These are phyloP conservation scores for Firmiana major DNA, from an alignment of 345 rosid genomes.

Conservation along the genomic window DNA sequence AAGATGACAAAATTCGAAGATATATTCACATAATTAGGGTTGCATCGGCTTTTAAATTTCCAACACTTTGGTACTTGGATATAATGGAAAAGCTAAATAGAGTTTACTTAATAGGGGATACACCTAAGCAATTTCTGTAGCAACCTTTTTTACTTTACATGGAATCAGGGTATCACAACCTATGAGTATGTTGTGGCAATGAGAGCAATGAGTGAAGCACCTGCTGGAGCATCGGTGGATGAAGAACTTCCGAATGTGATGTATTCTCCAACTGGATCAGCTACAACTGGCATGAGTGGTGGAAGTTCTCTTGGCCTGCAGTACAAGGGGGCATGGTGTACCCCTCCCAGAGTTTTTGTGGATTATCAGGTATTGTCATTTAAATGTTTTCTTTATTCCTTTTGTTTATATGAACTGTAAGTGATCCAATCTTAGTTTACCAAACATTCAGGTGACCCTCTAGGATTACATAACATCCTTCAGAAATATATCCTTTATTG, in stretches of 20 bases:
- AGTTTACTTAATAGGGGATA: background rate
- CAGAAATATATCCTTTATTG: background rate
- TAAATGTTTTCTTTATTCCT: background rate
- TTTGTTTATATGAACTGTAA: background rate
- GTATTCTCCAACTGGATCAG: slow-evolving; percentile 85
- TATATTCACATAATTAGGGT: background rate
- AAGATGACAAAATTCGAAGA: background rate
- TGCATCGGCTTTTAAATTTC: background rate
- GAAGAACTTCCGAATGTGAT: slow-evolving; percentile 62
- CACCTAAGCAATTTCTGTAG: background rate
- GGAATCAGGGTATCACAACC: slow-evolving; percentile 77
- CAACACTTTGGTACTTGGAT: background rate
- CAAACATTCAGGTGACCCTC: background rate
- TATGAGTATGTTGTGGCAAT: slow-evolving; percentile 89
- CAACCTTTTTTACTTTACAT: slow-evolving; percentile 1
- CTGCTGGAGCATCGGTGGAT: slow-evolving; percentile 67
- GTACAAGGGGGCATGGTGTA: slow-evolving; percentile 92
- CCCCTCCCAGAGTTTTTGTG: slow-evolving; percentile 91
- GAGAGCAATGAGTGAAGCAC: slow-evolving; percentile 93
- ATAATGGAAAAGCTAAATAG: background rate
- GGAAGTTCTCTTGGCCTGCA: slow-evolving; percentile 85
- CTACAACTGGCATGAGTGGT: slow-evolving; percentile 84
- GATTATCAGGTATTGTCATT: slow-evolving; percentile 75
- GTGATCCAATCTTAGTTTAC: background rate
- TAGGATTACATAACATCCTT: background rate